These are phyloP conservation scores for Xerocomellus intermedius DNA, from an alignment of 768 basidiomycete species.

Conservation along the genomic window DNA sequence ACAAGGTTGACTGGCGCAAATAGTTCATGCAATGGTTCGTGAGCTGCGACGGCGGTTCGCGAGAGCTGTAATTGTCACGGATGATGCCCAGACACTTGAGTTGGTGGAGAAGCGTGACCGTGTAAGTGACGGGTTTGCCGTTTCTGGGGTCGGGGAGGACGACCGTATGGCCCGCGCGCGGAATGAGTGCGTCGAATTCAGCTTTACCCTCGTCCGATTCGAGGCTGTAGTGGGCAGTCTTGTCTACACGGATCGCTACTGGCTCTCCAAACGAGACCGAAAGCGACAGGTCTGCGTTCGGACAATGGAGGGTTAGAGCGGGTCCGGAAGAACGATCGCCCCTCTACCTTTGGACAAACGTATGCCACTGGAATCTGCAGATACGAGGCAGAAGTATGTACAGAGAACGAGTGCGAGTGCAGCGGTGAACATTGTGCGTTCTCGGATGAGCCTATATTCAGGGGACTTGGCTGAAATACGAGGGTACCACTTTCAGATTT, in stretches of 20 bases:
- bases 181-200: slow-evolving; percentile 11
- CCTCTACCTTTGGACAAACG: background rate
- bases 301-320: background rate
- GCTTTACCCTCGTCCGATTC: slow-evolving; percentile 9
- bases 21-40: slow-evolving; percentile 1
- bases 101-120: slow-evolving; percentile 12
- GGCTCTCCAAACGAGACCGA: slow-evolving; percentile 10
- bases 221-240: slow-evolving; percentile 7
- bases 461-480: too few relatives aligned
- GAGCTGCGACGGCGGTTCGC: slow-evolving; percentile 5
- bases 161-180: slow-evolving; percentile 6
- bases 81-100: slow-evolving; percentile 14
- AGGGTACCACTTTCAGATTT: too few relatives aligned
- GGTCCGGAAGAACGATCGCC: background rate
- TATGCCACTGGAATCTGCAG: background rate
- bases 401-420: background rate
- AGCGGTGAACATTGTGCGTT: too few relatives aligned
- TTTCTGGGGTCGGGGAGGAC: slow-evolving; percentile 7
- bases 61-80: slow-evolving; percentile 2
- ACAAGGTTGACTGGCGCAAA: background rate
- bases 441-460: too few relatives aligned
- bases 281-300: slow-evolving; percentile 8
- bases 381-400: background rate
- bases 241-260: slow-evolving; percentile 12
- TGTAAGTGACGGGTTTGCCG: slow-evolving; percentile 12